Percentiles rank a stretch among this genome's conserved stretches.
These are phyloP conservation scores for Toxoplasma gondii DNA, from an alignment of 169 alveolate species.

Conservation along the genomic window DNA sequence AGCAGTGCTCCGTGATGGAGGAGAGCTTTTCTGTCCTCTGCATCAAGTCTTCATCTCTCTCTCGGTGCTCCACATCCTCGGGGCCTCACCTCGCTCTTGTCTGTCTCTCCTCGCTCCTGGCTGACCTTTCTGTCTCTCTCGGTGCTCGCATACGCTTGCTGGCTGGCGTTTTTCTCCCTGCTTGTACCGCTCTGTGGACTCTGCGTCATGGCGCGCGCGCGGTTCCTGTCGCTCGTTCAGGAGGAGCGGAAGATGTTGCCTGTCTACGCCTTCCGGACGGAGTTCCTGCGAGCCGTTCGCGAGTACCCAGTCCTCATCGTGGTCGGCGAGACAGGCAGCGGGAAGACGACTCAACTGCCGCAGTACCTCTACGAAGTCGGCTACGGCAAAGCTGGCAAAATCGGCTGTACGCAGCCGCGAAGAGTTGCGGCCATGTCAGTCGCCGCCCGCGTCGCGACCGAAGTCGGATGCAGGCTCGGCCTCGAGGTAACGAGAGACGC, in stretches of 20 bases:
- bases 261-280: constrained; percentile 92
- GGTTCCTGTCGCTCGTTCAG: constrained; percentile 40
- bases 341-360: constrained; percentile 99
- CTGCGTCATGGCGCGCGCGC: neutral
- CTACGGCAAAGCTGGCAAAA: constrained; percentile 94
- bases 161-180: too few relatives aligned
- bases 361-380: constrained; percentile 97
- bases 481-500: constrained; percentile 78
- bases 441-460: constrained; percentile 98
- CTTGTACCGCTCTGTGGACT: neutral
- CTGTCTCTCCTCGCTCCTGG: neutral
- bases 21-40: neutral
- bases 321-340: constrained; percentile 99
- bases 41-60: neutral
- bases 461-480: constrained; percentile 97
- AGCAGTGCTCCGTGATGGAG: too few relatives aligned
- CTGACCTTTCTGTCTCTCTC: neutral
- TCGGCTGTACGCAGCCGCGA: constrained; percentile 99
- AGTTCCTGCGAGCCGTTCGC: constrained; percentile 92
- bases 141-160: too few relatives aligned
- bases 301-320: constrained; percentile 93
- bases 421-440: constrained; percentile 99
- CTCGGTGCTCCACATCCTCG: too few relatives aligned
- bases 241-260: constrained; percentile 87
- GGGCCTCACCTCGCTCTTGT: too few relatives aligned